These are phyloP conservation scores for Kluyveromyces dobzhanskii DNA, from an alignment of 805 yeast species.

Conservation along the genomic window DNA sequence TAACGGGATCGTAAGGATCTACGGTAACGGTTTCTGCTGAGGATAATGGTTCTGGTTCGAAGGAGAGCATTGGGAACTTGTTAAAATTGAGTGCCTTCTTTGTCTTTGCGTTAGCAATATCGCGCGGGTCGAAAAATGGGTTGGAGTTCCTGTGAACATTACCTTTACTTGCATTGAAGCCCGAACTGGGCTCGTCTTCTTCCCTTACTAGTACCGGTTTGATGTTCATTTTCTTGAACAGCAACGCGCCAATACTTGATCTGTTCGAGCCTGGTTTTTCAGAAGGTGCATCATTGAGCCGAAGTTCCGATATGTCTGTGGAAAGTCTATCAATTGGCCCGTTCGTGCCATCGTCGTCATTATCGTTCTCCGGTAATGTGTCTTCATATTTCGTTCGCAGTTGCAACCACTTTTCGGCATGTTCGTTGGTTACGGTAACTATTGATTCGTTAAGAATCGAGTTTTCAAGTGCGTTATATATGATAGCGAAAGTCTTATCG, in stretches of 20 bases:
- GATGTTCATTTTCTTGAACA: slow-evolving; percentile 35
- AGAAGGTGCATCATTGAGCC: slow-evolving; percentile 3
- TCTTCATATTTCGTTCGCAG: slow-evolving; percentile 2
- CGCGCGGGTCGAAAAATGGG: slow-evolving; percentile 5
- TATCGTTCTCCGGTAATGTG: neutral
- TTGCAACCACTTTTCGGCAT: slow-evolving; percentile 31
- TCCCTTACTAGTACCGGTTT: slow-evolving; percentile 31
- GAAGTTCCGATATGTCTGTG: neutral
- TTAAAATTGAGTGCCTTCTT: slow-evolving; percentile 12
- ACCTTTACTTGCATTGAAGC: neutral
- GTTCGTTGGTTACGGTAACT: slow-evolving; percentile 29
- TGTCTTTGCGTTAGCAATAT: neutral
- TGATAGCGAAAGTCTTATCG: slow-evolving; percentile 32
- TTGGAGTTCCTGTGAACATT: neutral
- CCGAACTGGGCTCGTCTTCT: slow-evolving; percentile 14
- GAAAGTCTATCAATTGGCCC: neutral
- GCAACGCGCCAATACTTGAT: slow-evolving; percentile 30
- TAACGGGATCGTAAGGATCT: neutral
- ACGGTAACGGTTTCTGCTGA: too few species aligned
- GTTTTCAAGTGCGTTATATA: slow-evolving; percentile 35
- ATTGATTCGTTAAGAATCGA: slow-evolving; percentile 32
- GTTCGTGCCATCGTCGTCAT: neutral
- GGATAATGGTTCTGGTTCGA: neutral
- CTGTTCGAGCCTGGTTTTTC: slow-evolving; percentile 3
- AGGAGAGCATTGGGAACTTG: slow-evolving; percentile 15